Evolutionary conservation across 345 rosid genomes (phyloP).

Genomic region (Syzygium aqueum): DNA sequence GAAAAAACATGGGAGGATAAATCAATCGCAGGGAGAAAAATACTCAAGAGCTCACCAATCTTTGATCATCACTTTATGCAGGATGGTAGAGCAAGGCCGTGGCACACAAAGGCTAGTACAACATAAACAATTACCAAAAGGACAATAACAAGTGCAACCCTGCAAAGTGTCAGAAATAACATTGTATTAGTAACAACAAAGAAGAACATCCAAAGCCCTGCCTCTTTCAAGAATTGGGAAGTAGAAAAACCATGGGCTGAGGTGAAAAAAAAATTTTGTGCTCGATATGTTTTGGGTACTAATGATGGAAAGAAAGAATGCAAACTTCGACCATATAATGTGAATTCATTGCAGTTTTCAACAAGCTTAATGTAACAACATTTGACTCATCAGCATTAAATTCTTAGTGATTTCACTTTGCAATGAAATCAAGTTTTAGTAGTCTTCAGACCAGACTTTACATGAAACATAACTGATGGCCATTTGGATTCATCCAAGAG

Average conservation of each 20-base stretch:
- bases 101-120: conserved; percentile 72
- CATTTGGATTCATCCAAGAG: background rate
- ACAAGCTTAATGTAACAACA: background rate
- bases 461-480: background rate
- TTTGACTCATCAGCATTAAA: background rate
- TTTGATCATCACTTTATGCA: conserved; percentile 44
- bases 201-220: background rate
- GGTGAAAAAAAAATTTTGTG: background rate
- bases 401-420: background rate
- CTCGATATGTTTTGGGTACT: background rate
- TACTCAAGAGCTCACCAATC: conserved; percentile 6
- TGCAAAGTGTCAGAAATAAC: conserved; percentile 18
- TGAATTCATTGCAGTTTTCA: background rate
- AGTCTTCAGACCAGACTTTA: background rate
- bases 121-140: conserved; percentile 60
- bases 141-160: conserved; percentile 52
- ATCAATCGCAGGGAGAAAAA: background rate
- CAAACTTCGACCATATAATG: background rate
- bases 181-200: background rate
- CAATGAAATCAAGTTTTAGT: background rate
- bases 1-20: background rate
- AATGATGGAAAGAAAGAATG: background rate
- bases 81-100: conserved; percentile 62
- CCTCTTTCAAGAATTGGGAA: background rate
- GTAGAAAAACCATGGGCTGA: background rate